Evolutionary conservation across 257 asterid species (phyloP), one percentile per base, ranked within the genome.

Genomic region (Fraxinus excelsior): DNA sequence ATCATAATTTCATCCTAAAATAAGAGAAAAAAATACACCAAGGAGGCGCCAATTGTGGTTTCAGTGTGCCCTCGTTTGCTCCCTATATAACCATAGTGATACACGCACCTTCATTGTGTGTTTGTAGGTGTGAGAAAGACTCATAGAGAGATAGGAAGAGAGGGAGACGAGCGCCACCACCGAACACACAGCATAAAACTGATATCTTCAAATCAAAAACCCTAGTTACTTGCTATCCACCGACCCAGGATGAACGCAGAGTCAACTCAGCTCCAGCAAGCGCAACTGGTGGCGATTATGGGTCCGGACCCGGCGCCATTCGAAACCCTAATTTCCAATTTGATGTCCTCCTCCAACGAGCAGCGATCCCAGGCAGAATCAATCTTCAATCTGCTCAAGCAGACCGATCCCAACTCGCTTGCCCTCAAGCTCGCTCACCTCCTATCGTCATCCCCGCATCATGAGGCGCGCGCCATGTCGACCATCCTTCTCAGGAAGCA

Each of bases 321-420:
- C 87, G 98, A 91, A 25, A 84, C 90, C 65, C 86, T 93, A 5
- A 88, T 94, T 71, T 85, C 97, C 1, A 97, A 92, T 49, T 85
- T 94, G 79, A 94, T 94, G 98, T 88, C 98, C 0, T 53, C 98
- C 38, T 66, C 87, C 78, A 91, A 94, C 89, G 97, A 94, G 74
- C 95, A 88, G 81, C 89, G 99, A 23, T 92, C 97, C 29, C 95
- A 90, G 82, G 97, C 99, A 7, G 99, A 94, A 80, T 75, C 94
- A n/a, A 73, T 94, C 70, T 94, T 87, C 90, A 91, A 94, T 78
- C 84, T 90, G 73, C 81, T 91, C 77, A 92, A 92, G 89, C 93
- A 90, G 82, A 92, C 83, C 83, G 94, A 94, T 84, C 98, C 98
- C 0, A 89, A 94, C 80, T 87, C 97, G 66, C 92, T 94, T 35